Base-by-base conservation (phyloP, 2,329 filamentous ascomycete species). In the Talaromyces sp. region DNA sequence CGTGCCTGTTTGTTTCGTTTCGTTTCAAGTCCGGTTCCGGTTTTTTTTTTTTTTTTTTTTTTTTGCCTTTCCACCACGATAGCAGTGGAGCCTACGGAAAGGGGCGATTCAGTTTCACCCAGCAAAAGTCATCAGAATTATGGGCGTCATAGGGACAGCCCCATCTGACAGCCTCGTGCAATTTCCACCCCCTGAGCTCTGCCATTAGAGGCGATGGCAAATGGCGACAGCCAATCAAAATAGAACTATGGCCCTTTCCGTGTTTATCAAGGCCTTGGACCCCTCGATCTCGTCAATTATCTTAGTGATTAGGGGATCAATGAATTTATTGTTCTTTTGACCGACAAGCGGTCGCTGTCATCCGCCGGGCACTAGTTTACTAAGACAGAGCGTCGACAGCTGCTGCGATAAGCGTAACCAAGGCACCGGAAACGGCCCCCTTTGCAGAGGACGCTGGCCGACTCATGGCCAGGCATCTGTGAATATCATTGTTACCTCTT, bases 1-100 rank as follows among this genome's bases (percentile, higher is more conserved):
- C 59, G 49, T 44, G 32, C 30, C 33, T 49, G 53, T n/a, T 44
- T 27, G 52, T 32, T 30, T 30, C 8, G 28, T 30, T 39, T 64
- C 65, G 49, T 54, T 63, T 67, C 62, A 65, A 66, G 65, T 66
- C 55, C 62, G 53, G 60, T 33, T 57, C 49, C 61, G 64, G 66
- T 66, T 57, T 62, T 62, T 28, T 57, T 49, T 44, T 49, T 28
- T 32, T 57, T 32, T 57, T 22, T 17, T 25, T 11, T 27, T 57
- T 65, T 32, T 66, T 59, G 60, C n/a, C 44, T 47, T 39, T n/a
- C 58, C 49, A 30, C 30, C 54, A 49, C 59, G 42, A 55, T 42
- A 17, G 33, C 33, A 36, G 33, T 36, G 33, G 33, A 36, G 33
- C 33, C 13, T 17, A 7, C 1, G 33, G 33, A 36, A 36, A 36